These are phyloP conservation scores for Tetratostichococcus sp. DNA, from an alignment of 139 green algal species.

Conservation along the genomic window DNA sequence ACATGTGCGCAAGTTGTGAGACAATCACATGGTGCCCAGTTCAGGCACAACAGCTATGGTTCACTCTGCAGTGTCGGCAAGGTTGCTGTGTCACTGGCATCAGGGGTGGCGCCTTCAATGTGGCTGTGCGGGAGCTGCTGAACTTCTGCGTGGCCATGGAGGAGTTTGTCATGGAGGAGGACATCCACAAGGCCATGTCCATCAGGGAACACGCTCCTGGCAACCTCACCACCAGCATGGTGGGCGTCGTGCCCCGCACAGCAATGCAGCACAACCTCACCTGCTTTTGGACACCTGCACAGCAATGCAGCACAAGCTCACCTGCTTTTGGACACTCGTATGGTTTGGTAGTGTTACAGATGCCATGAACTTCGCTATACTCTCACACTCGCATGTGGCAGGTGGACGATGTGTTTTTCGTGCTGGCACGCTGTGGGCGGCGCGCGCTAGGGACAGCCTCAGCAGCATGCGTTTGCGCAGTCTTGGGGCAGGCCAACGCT, in stretches of 20 bases:
- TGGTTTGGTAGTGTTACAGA: too few relatives aligned
- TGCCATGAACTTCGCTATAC: too few relatives aligned
- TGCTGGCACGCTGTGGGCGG: slow-evolving; percentile 76
- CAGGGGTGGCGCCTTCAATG: slow-evolving; percentile 46
- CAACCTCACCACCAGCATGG: slow-evolving; percentile 73
- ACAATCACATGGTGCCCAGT: too few relatives aligned
- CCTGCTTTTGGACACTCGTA: too few relatives aligned
- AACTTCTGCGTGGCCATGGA: slow-evolving; percentile 86
- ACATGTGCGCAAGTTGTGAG: too few relatives aligned
- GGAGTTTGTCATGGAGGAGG: slow-evolving; percentile 90
- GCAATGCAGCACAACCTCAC: too few relatives aligned
- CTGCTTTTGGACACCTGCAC: too few relatives aligned
- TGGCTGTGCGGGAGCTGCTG: slow-evolving; percentile 73
- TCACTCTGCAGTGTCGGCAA: not conserved
- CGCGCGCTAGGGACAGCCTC: slow-evolving; percentile 64
- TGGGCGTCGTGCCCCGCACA: not conserved
- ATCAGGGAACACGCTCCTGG: slow-evolving; percentile 77
- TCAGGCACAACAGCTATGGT: too few relatives aligned
- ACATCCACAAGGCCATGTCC: slow-evolving; percentile 76
- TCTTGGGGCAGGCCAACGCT: slow-evolving; percentile 37
- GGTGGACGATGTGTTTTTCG: slow-evolving; percentile 94
- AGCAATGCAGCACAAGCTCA: too few relatives aligned
- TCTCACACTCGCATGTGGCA: too few relatives aligned
- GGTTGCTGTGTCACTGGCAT: not conserved
- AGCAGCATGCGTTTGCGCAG: slow-evolving; percentile 45